Evolutionary conservation across 2,329 filamentous ascomycete genomes (phyloP), one percentile per base, ranked within the genome.

Genomic region (Trichoderma lentiforme): DNA sequence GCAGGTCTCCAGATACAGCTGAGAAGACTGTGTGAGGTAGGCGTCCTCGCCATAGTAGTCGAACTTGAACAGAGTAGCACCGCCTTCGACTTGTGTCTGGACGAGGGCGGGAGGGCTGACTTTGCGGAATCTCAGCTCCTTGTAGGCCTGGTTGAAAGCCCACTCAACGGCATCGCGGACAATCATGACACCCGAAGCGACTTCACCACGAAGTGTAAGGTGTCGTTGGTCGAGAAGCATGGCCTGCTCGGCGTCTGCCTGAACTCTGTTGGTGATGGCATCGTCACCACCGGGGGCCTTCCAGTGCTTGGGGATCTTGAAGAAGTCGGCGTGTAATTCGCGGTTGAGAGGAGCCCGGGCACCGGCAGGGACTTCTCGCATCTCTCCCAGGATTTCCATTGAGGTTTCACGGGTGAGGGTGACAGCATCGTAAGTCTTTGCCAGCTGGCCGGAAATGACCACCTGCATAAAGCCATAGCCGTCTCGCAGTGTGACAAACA

Each of bases 1-100:
- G 75, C 92, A 94, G 36, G 96, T 99, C 86, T 99, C 96, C 72
- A 99, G 92, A 84, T 99, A 99, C 69, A 99, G 90, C 83, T 99
- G 96, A 39, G 93, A 97, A 4, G 95, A 98, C 84, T 99, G 96
- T 4, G 96, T 98, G 74, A 99, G 90, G 85, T 95, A 99, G 73
- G 96, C 93, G 76, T 91, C 89, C 83, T 98, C 93, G 76, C 91
- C 92, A 83, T 97, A 98, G 86, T 96, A 97, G 79, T 92, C 87
- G 78, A 97, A 92, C 73, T 89, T 90, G 88, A 98, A 98, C 47
- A 98, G 90, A 4, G 95, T 98, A 77, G 93, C 90, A 71, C 95
- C 95, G 75, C 95, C 95, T 84, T 98, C 95, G 79, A 97, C 93
- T 84, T 98, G 92, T 21, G 95, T 98, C 85, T 97, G 96, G 73